Base-by-base conservation (phyloP, 2,329 filamentous ascomycete species). In the Nemania diffusa region DNA sequence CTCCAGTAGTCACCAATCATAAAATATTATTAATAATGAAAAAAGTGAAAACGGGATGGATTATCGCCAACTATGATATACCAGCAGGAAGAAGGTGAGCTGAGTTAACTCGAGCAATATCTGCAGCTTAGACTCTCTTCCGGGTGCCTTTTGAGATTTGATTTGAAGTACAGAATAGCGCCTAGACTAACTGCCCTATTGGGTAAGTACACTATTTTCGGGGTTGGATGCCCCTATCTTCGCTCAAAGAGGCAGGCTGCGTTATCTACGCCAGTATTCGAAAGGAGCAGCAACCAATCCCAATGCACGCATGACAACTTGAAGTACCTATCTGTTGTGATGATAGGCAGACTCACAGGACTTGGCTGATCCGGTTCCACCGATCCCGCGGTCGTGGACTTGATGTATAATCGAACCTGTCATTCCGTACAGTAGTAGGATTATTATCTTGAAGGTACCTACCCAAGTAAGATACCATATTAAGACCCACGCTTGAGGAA, bases 161-260 rank as follows among this genome's bases (percentile, higher is more conserved):
- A 24, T 56, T 52, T 56, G n/a, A 56, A 56, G 32, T 11, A n/a
- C n/a, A n/a, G n/a, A n/a, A n/a, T n/a, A 27, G 24, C 22, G 27
- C 20, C 5, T 3, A 50, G 17, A 40, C 8, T 40, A 24, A 37
- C 20, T 65, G 34, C 64, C 53, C 22, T 6, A 55, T 66, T 22
- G 27, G n/a, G 58, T 62, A 66, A 66, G 58, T 37, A 1, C 9
- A 13, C 26, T n/a, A n/a, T 32, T 44, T 46, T 32, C 20, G 42
- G n/a, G 42, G 53, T 40, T 40, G 8, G 8, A n/a, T 20, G 2
- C 17, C 60, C 32, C n/a, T 60, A 61, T 64, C 52, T 42, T 55
- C 26, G 22, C 66, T 60, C 26, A 58, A 70, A 66, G 52, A 64
- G 65, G 68, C 62, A 70, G 63, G 65, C 65, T 69, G 56, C 58